Conservation (phyloP, 2,329 filamentous ascomycete genomes). For the Verticillium nonalfalfae region DNA sequence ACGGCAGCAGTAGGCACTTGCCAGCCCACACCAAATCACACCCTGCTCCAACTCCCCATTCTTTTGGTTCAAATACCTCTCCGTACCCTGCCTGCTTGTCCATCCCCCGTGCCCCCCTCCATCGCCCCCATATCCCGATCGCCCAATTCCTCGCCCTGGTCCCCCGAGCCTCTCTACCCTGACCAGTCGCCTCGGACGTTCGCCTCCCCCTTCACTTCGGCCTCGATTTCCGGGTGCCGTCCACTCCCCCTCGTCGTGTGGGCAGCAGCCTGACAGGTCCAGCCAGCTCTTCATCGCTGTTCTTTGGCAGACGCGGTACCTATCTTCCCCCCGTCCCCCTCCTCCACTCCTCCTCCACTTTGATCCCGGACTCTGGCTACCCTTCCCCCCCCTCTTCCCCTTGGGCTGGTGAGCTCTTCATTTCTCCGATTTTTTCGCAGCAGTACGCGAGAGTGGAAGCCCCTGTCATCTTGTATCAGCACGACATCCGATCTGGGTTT, state of each 20-base stretch:
- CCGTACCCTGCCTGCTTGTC: slow-evolving; percentile 14
- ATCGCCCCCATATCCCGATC: slow-evolving; percentile 17
- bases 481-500: slow-evolving; percentile 28
- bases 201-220: neutral
- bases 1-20: slow-evolving; percentile 4
- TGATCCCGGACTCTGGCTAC: neutral
- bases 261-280: neutral
- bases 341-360: neutral
- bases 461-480: slow-evolving; percentile 13
- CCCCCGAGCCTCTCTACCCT: neutral
- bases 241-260: neutral
- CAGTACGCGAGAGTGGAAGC: slow-evolving; percentile 8
- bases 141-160: neutral
- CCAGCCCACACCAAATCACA: slow-evolving; percentile 27
- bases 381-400: neutral
- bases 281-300: neutral
- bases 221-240: neutral
- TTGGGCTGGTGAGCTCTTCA: slow-evolving; percentile 4
- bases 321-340: neutral
- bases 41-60: slow-evolving; percentile 22
- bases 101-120: slow-evolving; percentile 16
- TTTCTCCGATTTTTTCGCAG: slow-evolving; percentile 11
- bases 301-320: neutral
- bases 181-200: neutral
- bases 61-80: slow-evolving; percentile 25